Conservation (phyloP, 768 basidiomycete genomes). For the Lactifluus rugatus region DNA sequence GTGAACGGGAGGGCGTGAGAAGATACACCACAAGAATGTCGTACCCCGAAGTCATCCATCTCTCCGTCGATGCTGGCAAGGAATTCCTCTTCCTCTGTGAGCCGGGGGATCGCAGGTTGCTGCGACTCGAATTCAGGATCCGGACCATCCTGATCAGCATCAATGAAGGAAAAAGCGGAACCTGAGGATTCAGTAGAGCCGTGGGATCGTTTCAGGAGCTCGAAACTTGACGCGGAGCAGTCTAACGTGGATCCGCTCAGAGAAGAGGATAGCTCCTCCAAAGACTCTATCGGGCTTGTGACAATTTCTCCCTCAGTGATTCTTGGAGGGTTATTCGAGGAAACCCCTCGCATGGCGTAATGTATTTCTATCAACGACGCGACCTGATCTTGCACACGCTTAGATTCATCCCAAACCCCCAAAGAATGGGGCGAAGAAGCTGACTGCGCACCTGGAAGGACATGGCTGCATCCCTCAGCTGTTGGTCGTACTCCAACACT, state of each 20-base stretch:
- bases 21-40: neutral
- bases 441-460: constrained; percentile 17
- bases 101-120: neutral
- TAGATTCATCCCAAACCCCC: neutral
- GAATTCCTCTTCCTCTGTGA: constrained; percentile 17
- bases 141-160: neutral
- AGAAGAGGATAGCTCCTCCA: neutral
- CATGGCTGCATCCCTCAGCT: constrained; percentile 16
- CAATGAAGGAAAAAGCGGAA: constrained; percentile 6
- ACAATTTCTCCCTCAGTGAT: constrained; percentile 2
- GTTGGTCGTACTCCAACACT: constrained; percentile 10
- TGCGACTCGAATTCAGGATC: neutral
- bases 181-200: neutral
- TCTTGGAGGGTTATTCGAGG: neutral
- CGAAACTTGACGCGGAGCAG: neutral
- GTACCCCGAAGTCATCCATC: constrained; percentile 16
- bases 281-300: constrained; percentile 1
- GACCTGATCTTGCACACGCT: constrained; percentile 1
- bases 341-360: neutral
- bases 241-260: neutral
- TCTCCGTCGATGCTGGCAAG: constrained; percentile 4
- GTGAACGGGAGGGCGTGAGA: neutral
- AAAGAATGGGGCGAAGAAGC: neutral
- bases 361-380: constrained; percentile 22
- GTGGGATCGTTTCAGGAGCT: neutral